Percentiles rank a stretch among this genome's conserved stretches.
phyloP scores from a whole-genome alignment of 768 basidiomycete species.

The Tylopilus vinaceipallidus region DNA sequence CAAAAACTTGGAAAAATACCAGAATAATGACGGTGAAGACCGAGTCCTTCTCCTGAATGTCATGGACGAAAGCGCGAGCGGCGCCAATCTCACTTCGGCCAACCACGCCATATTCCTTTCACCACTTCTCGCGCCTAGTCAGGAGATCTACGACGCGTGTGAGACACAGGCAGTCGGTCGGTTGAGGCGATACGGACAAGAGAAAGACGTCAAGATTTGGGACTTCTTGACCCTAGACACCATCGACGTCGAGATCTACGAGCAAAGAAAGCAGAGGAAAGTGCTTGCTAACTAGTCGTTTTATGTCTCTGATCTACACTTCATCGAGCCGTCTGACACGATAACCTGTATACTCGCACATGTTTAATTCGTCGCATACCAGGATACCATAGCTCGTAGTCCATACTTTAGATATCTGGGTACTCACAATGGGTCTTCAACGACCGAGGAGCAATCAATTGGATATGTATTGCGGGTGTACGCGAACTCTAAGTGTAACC shows the following conservation, averaged over 20 bases:
- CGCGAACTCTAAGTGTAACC: not conserved
- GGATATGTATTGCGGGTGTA: no score
- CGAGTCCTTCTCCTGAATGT: conserved; percentile 86
- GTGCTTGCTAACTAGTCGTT: conserved; percentile 21
- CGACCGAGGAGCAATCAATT: not conserved
- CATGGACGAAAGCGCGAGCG: conserved; percentile 94
- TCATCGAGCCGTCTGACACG: conserved; percentile 7
- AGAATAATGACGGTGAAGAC: conserved; percentile 71
- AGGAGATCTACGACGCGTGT: conserved; percentile 83
- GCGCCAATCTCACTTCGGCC: conserved; percentile 88
- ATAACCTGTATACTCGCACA: conserved; percentile 14
- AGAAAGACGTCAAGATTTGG: conserved; percentile 77
- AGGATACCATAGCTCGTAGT: not conserved
- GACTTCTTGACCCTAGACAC: conserved; percentile 83
- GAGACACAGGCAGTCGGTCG: conserved; percentile 85
- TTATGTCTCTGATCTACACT: not conserved
- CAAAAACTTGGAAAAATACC: conserved; percentile 83
- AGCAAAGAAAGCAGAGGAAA: conserved; percentile 41
- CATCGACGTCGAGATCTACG: conserved; percentile 83
- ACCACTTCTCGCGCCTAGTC: conserved; percentile 77
- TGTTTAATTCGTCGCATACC: not conserved
- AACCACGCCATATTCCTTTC: conserved; percentile 96
- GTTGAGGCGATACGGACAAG: conserved; percentile 80
- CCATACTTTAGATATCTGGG: not conserved
- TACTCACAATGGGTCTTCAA: not conserved